Percentiles rank a stretch among this genome's conserved stretches.
Conservation (phyloP, 2,329 filamentous ascomycete species). For the Xylaria sp. region DNA sequence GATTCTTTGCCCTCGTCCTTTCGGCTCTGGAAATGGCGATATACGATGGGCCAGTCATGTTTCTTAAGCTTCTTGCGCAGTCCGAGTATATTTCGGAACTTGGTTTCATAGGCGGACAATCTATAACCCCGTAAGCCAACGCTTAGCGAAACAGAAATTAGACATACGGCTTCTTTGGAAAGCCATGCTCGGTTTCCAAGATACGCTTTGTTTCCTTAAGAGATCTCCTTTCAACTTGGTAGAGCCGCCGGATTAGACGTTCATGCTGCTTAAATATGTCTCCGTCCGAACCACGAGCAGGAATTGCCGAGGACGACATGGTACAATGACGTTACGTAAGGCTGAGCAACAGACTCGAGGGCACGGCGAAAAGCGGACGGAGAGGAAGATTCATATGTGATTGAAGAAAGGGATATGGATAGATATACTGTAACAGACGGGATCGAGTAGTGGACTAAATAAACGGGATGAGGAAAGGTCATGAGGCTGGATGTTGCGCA, state of each 20-base stretch:
- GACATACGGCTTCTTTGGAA: conserved; percentile 11
- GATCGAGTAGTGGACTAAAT: no score
- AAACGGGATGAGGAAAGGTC: no score
- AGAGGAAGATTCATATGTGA: no score
- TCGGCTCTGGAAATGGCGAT: conserved; percentile 11
- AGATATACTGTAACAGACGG: no score
- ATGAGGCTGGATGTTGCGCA: no score
- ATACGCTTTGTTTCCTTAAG: conserved; percentile 14
- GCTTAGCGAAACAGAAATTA: not conserved
- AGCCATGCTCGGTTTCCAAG: conserved; percentile 14
- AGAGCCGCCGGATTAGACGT: conserved; percentile 7
- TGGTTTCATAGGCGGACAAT: conserved; percentile 22
- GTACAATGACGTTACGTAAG: no score
- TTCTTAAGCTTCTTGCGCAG: conserved; percentile 27
- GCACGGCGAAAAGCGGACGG: no score
- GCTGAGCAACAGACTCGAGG: no score
- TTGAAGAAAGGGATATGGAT: no score
- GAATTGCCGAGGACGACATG: no score
- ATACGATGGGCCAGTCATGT: conserved; percentile 16
- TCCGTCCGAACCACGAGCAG: not conserved
- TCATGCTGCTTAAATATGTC: conserved; percentile 14
- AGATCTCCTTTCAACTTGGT: conserved; percentile 12
- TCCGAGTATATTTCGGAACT: conserved; percentile 18
- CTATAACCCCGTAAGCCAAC: conserved; percentile 3
- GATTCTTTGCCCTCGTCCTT: conserved; percentile 5